Base-by-base conservation (phyloP, 2,329 filamentous ascomycete species). In the Pochonia chlamydosporia region DNA sequence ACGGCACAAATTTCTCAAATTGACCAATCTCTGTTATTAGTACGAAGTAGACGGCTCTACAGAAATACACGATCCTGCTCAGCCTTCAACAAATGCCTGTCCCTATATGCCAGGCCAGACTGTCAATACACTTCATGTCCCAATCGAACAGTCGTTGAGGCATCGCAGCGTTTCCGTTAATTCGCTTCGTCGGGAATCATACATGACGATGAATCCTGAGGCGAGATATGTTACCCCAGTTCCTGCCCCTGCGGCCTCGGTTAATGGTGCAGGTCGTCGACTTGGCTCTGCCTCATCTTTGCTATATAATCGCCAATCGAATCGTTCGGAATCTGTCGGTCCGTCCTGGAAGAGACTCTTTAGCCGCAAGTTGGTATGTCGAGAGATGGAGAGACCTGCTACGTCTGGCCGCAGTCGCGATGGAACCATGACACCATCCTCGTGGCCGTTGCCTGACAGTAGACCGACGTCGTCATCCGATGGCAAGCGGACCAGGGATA, bases 81-180 rank as follows among this genome's bases (percentile, higher is more conserved):
- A 86, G 56, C 85, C 87, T 16, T 84, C 79, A 10, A 96, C 91
- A 2, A 90, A 81, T 3, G 69, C 79, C 37, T 97, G 92, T 61
- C 90, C 92, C 30, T 82, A 92, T 53, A 76, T 96, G 23, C 92
- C 92, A 3, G 92, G 92, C 13, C 92, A 96, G 65, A 78, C 79
- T 2, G 81, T 96, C 62, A 96, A 97, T 67, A 80, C 89, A 13
- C 72, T 97, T 47, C 82, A 87, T 46, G 81, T 97, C 10, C 92
- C 92, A 13, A 71, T 81, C 28, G 85, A 95, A 63, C 76, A 77
- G 52, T 68, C 74, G 36, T 67, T 72, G 52, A 74, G 81, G 49
- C 68, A 74, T 50, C 79, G 85, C 52, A 86, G 84, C 57, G 80
- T 75, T 48, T 90, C 85, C 4, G 71, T 81, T 55, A 82, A 71